These are phyloP conservation scores for Thielaviopsis cerberus DNA, from an alignment of 2,329 filamentous ascomycete genomes.

Conservation along the genomic window DNA sequence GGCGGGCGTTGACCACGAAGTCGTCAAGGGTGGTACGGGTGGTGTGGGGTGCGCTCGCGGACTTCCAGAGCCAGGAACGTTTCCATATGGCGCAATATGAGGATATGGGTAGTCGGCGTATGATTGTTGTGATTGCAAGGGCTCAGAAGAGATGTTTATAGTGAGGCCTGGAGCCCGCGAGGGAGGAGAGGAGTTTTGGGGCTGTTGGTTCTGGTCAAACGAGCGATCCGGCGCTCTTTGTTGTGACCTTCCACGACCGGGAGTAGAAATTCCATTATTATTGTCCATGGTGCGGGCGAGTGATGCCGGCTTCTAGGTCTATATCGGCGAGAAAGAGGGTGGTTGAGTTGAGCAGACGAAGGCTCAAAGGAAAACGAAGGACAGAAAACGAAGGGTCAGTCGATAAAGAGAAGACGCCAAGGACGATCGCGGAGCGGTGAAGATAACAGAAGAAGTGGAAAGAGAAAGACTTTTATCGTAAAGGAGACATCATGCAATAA, in stretches of 20 bases:
- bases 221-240: not conserved
- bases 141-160: slow-evolving; percentile 3
- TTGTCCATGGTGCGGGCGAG: not conserved
- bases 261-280: not conserved
- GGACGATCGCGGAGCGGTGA: not conserved
- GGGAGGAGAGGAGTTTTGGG: not conserved
- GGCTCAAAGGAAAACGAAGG: not conserved
- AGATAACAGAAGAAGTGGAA: not conserved
- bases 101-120: slow-evolving; percentile 11
- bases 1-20: slow-evolving; percentile 7
- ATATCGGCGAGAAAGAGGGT: not conserved
- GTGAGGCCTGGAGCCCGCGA: slow-evolving; percentile 1
- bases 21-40: slow-evolving; percentile 17
- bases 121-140: not conserved
- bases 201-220: not conserved
- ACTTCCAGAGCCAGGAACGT: slow-evolving; percentile 1
- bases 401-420: not conserved
- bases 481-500: not conserved
- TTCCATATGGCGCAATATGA: slow-evolving; percentile 1
- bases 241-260: not conserved
- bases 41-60: slow-evolving; percentile 23
- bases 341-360: not conserved
- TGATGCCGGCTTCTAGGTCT: not conserved
- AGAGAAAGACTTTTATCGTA: not conserved
- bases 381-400: not conserved